These are phyloP conservation scores for Tetracladium marchalianum DNA, from an alignment of 495 filamentous ascomycete species.

Conservation along the genomic window DNA sequence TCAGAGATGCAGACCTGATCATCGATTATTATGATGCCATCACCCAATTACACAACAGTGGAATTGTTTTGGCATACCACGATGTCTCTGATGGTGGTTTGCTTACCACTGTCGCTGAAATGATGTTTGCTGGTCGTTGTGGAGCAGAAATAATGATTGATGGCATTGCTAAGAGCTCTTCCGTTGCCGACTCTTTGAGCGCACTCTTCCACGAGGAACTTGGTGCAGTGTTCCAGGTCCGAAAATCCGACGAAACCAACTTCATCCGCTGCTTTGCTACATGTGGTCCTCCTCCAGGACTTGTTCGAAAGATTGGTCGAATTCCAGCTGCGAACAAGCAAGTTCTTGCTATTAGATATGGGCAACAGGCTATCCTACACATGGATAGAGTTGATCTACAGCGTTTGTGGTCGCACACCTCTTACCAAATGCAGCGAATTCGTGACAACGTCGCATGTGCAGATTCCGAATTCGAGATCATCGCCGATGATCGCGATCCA, in stretches of 20 bases:
- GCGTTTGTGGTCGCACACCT: conserved; percentile 80
- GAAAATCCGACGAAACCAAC: conserved; percentile 67
- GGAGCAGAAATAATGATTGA: conserved; percentile 82
- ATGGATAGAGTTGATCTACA: conserved; percentile 66
- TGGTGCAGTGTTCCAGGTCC: conserved; percentile 94
- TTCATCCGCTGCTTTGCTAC: conserved; percentile 90
- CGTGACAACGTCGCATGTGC: conserved; percentile 85
- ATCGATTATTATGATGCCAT: conserved; percentile 91
- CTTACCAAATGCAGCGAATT: conserved; percentile 81
- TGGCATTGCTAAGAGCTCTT: conserved; percentile 44
- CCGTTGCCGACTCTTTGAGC: conserved; percentile 55
- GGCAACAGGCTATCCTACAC: conserved; percentile 53
- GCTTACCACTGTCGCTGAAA: conserved; percentile 84
- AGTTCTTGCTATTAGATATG: conserved; percentile 63
- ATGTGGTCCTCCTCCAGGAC: conserved; percentile 70
- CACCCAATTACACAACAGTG: conserved; percentile 73
- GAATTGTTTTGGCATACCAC: conserved; percentile 89
- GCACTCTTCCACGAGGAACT: conserved; percentile 93
- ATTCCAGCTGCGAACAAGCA: conserved; percentile 64
- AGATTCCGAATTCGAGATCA: conserved; percentile 70
- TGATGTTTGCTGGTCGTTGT: conserved; percentile 96
- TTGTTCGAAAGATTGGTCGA: conserved; percentile 75
- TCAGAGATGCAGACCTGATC: conserved; percentile 69
- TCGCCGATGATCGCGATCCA: conserved; percentile 66
- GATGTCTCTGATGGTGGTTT: conserved; percentile 90